Evolutionary conservation across 2,329 filamentous ascomycete species (phyloP).

Genomic region (Cytospora schulzeri): DNA sequence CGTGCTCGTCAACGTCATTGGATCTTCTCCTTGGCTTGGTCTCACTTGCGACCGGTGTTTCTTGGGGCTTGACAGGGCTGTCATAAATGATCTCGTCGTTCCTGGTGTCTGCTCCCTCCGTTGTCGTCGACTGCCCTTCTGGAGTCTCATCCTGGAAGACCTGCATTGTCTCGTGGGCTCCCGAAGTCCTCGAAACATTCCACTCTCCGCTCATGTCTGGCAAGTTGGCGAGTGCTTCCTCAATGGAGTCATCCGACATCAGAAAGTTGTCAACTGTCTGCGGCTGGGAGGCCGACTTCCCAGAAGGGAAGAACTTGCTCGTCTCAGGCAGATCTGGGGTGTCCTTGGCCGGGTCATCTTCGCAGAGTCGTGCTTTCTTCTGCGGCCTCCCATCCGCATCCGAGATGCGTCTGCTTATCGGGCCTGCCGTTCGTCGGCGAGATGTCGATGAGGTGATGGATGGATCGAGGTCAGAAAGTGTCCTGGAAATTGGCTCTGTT

Average conservation of each 20-base stretch:
- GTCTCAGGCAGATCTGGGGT: slow-evolving; percentile 41
- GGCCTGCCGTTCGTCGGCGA: slow-evolving; percentile 34
- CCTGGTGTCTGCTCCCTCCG: slow-evolving; percentile 5
- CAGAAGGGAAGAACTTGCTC: slow-evolving; percentile 57
- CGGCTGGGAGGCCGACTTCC: slow-evolving; percentile 32
- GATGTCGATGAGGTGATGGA: slow-evolving; percentile 24
- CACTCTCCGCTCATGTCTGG: slow-evolving; percentile 54
- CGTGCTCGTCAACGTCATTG: neutral
- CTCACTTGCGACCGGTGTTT: slow-evolving; percentile 18
- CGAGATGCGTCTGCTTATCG: slow-evolving; percentile 29
- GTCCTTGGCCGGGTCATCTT: slow-evolving; percentile 41
- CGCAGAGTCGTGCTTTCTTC: slow-evolving; percentile 60
- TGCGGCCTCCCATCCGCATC: slow-evolving; percentile 43
- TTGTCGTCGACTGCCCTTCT: neutral
- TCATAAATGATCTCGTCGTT: slow-evolving; percentile 11
- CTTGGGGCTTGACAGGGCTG: slow-evolving; percentile 30
- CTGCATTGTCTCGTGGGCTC: slow-evolving; percentile 43
- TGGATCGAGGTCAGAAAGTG: slow-evolving; percentile 37
- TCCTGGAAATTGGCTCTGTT: slow-evolving; percentile 54
- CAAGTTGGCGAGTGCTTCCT: slow-evolving; percentile 54
- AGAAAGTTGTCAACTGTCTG: slow-evolving; percentile 46
- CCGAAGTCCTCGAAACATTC: slow-evolving; percentile 43
- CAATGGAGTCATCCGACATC: slow-evolving; percentile 60
- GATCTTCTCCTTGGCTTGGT: neutral
- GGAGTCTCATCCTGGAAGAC: slow-evolving; percentile 47